Base-by-base conservation (phyloP, 257 asterid species). In the Nicotiana obtusifolia region DNA sequence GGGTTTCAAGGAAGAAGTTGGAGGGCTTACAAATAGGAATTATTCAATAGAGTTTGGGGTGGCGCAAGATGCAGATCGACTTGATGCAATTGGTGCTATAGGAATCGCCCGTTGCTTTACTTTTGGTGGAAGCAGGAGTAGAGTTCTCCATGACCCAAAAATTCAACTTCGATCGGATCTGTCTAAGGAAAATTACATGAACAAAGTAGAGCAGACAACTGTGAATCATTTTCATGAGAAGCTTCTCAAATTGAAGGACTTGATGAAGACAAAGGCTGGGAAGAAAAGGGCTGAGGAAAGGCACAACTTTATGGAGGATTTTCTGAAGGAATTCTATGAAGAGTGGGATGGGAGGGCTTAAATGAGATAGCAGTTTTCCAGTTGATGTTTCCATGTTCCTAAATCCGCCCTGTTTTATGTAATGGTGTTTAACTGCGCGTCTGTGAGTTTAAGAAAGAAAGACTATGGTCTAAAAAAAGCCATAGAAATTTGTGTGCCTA, bases 61-160 rank as follows among this genome's bases (percentile, higher is more conserved):
- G 79, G 97, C 94, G 65, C 99, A 95, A 89, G 99, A 94, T 88
- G 99, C 98, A 64, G 99, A 95, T 81, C 93, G 97, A 54, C 99
- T 94, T 85, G 99, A 95, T 91, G 99, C 98, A 59, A 94, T 95
- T 85, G 99, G 99, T 80, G 98, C 99, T 47, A 91, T 95, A 47
- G 98, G 98, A 82, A 95, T 94, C 57, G 99, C 97, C 52, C 97
- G 98, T 66, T 95, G 98, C 89, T 95, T 94, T 80, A 91, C 99
- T 4, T 95, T 92, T 84, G 99, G 98, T 4, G 97, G 99, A 60
- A 94, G 93, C 86, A 92, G 97, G 90, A 91, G 89, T 44, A 83
- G 89, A 56, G 91, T 88, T 80, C 97, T 95, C 52, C 97, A 95
- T 77, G 97, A 95, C 80, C 97, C 98, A 37, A 84, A 83, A 73